Conservation (phyloP, 2,329 filamentous ascomycete genomes). For the Beauveria sp. region DNA sequence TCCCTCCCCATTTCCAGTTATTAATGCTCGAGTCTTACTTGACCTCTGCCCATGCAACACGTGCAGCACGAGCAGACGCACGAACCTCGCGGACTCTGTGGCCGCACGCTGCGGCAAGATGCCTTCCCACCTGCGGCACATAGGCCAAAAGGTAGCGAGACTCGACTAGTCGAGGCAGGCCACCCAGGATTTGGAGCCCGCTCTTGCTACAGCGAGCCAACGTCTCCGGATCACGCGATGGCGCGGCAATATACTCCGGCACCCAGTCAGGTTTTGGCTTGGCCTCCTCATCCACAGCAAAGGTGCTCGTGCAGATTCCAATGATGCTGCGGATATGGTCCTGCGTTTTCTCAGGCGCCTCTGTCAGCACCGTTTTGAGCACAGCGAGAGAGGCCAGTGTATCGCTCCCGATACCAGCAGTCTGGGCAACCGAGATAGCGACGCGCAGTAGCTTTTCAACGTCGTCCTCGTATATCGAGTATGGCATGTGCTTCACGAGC, state of each 20-base stretch:
- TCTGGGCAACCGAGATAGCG: conserved; percentile 39
- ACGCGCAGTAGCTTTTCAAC: conserved; percentile 39
- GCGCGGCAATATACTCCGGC: conserved; percentile 18
- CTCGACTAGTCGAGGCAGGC: conserved; percentile 42
- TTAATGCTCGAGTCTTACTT: conserved; percentile 15
- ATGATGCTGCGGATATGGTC: conserved; percentile 43
- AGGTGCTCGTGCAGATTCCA: conserved; percentile 34
- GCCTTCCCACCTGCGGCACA: conserved; percentile 35
- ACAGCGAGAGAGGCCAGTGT: conserved; percentile 41
- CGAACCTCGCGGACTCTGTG: conserved; percentile 46
- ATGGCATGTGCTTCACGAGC: conserved; percentile 41
- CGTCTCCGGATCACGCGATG: conserved; percentile 15
- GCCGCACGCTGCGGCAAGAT: conserved; percentile 44
- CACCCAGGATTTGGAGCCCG: conserved; percentile 39
- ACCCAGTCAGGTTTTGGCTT: conserved; percentile 25
- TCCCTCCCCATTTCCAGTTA: background rate
- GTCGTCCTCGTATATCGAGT: conserved; percentile 45
- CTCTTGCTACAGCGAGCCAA: conserved; percentile 35
- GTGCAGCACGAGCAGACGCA: conserved; percentile 39
- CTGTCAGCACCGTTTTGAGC: conserved; percentile 38
- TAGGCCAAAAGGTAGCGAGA: conserved; percentile 37
- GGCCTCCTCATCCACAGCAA: conserved; percentile 21
- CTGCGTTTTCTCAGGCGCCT: conserved; percentile 37
- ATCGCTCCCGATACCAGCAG: conserved; percentile 33
- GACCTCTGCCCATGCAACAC: conserved; percentile 40